Evolutionary conservation across 2,329 filamentous ascomycete species (phyloP).

Genomic region (Fusarium veterinarium): DNA sequence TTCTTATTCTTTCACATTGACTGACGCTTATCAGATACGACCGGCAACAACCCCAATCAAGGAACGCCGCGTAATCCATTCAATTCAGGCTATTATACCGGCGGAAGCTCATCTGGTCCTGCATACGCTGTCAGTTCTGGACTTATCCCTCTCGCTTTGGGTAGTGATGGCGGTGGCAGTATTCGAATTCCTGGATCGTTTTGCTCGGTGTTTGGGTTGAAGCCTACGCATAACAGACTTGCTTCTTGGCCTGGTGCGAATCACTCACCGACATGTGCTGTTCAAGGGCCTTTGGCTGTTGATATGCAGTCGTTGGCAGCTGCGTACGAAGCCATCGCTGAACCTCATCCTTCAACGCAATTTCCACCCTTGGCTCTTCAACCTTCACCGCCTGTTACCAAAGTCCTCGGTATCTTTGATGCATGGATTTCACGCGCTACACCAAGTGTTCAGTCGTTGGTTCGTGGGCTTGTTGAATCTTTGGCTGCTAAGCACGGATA

Average conservation of each 20-base stretch:
- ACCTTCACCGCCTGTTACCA: constrained; percentile 46
- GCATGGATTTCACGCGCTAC: constrained; percentile 68
- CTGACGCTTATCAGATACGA: constrained; percentile 65
- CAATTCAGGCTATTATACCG: constrained; percentile 78
- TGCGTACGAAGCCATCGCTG: constrained; percentile 72
- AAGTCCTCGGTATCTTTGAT: constrained; percentile 72
- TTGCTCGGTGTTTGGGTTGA: constrained; percentile 80
- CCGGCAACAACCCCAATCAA: constrained; percentile 77
- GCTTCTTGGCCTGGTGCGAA: constrained; percentile 70
- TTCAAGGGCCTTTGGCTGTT: constrained; percentile 74
- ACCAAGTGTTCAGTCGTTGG: constrained; percentile 56
- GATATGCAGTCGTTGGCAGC: constrained; percentile 75
- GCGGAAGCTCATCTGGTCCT: constrained; percentile 80
- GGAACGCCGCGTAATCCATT: constrained; percentile 83
- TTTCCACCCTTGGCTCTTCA: constrained; percentile 60
- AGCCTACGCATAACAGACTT: constrained; percentile 75
- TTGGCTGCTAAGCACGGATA: constrained; percentile 66
- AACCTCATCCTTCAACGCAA: constrained; percentile 68
- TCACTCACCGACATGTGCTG: constrained; percentile 70
- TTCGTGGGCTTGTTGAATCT: constrained; percentile 59
- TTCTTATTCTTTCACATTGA: not conserved
- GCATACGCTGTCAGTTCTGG: constrained; percentile 77
- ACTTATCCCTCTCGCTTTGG: constrained; percentile 77
- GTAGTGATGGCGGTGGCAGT: constrained; percentile 78
- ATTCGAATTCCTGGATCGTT: constrained; percentile 79